Base-by-base conservation (phyloP, 2,329 filamentous ascomycete genomes). In the Ilyonectria sp. region DNA sequence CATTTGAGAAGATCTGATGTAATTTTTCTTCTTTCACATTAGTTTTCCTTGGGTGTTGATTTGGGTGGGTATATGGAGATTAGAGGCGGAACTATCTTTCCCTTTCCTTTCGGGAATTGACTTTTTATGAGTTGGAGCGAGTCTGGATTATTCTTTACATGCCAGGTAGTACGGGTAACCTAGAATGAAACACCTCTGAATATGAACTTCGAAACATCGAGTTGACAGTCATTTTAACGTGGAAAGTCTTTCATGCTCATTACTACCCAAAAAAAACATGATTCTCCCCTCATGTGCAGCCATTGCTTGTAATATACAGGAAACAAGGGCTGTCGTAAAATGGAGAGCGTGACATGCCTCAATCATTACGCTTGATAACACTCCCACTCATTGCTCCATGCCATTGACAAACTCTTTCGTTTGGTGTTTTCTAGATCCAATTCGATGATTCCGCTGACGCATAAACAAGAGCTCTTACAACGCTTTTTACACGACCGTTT, bases 1-100 rank as follows among this genome's bases (percentile, higher is more conserved):
- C 68, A 60, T 75, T 75, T 64, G 69, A 76, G 69, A 74, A 69
- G 55, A 64, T 76, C 44, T 76, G 21, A 70, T 26, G 21, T 40
- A 26, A 43, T n/a, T 5, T 40, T 26, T n/a, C 26, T 9, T 44
- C 35, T 17, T 55, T 40, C 43, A 8, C 2, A 2, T 29, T 44
- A 1, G 15, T 7, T 10, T 55, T 44, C 17, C 10, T 60, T 26
- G 10, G 4, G 9, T n/a, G 31, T 9, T 52, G 17, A 21, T 31
- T 60, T 54, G 31, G 40, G 19, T 10, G 6, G 43, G 21, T 21
- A 29, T 11, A 37, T 19, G 26, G 10, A 33, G n/a, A 33, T 37
- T 43, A 43, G 40, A 53, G 50, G 35, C 15, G 50, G 50, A 26
- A 29, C 6, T 21, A 37, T 11, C 19, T 33, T n/a, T 43, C 5